Conservation (phyloP, 352 stramenopile species). For the Pythium aphanidermatum region DNA sequence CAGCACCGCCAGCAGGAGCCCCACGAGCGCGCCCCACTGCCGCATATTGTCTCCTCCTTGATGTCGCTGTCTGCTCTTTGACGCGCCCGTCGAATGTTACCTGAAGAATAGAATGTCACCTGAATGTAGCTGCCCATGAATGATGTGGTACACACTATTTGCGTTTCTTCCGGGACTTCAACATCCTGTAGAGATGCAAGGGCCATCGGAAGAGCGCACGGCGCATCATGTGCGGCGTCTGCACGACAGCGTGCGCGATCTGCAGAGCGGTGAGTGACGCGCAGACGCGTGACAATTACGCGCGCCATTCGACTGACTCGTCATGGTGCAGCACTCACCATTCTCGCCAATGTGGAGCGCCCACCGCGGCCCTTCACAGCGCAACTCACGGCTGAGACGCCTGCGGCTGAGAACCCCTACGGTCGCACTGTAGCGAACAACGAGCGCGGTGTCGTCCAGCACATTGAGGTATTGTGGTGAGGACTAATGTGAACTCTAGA, state of each 20-base stretch:
- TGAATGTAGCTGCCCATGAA: neutral
- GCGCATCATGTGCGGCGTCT: constrained; percentile 29
- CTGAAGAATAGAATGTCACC: neutral
- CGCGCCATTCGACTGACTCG: neutral
- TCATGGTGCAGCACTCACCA: constrained; percentile 17
- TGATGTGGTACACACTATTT: constrained; percentile 1
- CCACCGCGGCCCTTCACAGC: constrained; percentile 7
- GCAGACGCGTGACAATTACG: neutral
- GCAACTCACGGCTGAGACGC: constrained; percentile 4
- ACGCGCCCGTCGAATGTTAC: constrained; percentile 3
- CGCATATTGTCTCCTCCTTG: too few species aligned
- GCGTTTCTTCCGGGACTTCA: too few species aligned
- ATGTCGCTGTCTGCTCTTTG: neutral
- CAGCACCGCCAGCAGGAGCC: neutral
- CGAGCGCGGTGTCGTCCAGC: constrained; percentile 30
- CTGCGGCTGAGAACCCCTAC: constrained; percentile 22
- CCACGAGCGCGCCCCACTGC: too few species aligned
- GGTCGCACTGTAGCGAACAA: constrained; percentile 44
- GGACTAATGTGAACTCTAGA: too few species aligned
- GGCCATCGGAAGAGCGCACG: constrained; percentile 9
- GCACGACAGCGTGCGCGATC: constrained; percentile 29
- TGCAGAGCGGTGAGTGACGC: constrained; percentile 24
- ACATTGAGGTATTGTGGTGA: constrained; percentile 48
- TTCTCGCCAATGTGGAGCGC: constrained; percentile 11
- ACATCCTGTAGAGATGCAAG: constrained; percentile 1